Conservation (phyloP, 257 asterid genomes). For the Forsythia suspensa region DNA sequence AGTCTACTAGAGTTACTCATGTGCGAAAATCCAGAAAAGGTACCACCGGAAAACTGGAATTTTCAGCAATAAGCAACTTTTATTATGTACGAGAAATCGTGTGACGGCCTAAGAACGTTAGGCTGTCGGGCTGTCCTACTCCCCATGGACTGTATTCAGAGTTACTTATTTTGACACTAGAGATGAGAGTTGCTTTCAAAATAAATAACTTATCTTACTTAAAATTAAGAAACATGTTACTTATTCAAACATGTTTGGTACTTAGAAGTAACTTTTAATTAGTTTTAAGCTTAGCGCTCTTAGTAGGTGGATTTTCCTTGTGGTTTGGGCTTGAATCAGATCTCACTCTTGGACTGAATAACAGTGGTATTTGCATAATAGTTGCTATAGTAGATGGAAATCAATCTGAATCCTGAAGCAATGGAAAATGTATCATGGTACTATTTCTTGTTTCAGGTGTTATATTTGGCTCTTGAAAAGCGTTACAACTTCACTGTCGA, state of each 20-base stretch:
- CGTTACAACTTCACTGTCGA: conserved; percentile 85
- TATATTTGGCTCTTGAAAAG: conserved; percentile 89
- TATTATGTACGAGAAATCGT: background rate
- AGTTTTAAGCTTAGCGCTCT: background rate
- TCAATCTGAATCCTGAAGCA: background rate
- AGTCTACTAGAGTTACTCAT: conserved; percentile 50
- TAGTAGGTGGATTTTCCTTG: background rate
- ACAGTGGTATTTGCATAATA: no score
- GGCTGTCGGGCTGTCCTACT: background rate
- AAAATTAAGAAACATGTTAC: background rate
- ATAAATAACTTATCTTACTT: background rate
- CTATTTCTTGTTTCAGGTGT: conserved; percentile 43
- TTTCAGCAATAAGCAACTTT: background rate
- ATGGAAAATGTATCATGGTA: background rate
- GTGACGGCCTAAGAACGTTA: background rate
- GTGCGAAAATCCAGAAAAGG: conserved; percentile 68
- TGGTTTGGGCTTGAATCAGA: no score
- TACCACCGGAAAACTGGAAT: conserved; percentile 18
- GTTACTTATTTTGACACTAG: background rate
- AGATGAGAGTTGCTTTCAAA: background rate
- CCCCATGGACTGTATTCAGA: background rate
- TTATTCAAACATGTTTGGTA: no score
- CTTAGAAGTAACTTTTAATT: background rate
- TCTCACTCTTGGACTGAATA: no score
- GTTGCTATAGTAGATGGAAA: background rate